These are phyloP conservation scores for Kockiozyma suomiensis DNA, from an alignment of 805 yeast genomes.

Conservation along the genomic window DNA sequence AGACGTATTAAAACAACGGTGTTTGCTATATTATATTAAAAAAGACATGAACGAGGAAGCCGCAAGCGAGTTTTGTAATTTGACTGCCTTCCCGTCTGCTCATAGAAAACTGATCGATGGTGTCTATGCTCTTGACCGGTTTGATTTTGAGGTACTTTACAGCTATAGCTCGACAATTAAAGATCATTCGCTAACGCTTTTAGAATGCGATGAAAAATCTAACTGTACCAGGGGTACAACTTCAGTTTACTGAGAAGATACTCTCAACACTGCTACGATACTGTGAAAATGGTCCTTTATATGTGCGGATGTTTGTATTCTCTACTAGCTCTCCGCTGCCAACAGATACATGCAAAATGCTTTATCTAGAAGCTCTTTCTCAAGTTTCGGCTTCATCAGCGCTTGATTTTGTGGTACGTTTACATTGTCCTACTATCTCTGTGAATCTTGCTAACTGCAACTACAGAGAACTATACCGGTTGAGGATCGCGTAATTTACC, in stretches of 20 bases:
- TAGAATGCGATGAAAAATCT: conserved; percentile 24
- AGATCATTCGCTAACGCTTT: background rate
- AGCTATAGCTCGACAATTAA: background rate
- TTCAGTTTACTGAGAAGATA: conserved; percentile 26
- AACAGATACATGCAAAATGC: background rate
- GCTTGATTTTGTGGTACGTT: conserved; percentile 17
- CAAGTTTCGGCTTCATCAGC: conserved; percentile 21
- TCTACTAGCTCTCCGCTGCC: conserved; percentile 12
- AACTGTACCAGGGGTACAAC: conserved; percentile 23
- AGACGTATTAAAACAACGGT: conserved; percentile 26
- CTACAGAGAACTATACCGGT: conserved; percentile 14
- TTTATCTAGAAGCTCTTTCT: conserved; percentile 22
- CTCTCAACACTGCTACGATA: conserved; percentile 14
- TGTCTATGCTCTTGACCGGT: conserved; percentile 26
- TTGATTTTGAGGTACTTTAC: conserved; percentile 16
- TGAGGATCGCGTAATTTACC: conserved; percentile 1
- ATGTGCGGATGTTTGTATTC: conserved; percentile 16
- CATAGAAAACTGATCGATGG: conserved; percentile 21
- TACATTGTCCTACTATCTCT: background rate
- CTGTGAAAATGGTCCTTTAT: conserved; percentile 20
- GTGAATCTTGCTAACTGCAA: too few species aligned
- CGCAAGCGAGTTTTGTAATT: conserved; percentile 11
- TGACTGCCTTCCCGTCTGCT: conserved; percentile 18
- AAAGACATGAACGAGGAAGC: conserved; percentile 15
- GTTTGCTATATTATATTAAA: conserved; percentile 22